Percentiles rank a stretch among this genome's conserved stretches.
These are phyloP conservation scores for Yamadazyma paraphyllophila DNA, from an alignment of 805 yeast genomes.

Conservation along the genomic window DNA sequence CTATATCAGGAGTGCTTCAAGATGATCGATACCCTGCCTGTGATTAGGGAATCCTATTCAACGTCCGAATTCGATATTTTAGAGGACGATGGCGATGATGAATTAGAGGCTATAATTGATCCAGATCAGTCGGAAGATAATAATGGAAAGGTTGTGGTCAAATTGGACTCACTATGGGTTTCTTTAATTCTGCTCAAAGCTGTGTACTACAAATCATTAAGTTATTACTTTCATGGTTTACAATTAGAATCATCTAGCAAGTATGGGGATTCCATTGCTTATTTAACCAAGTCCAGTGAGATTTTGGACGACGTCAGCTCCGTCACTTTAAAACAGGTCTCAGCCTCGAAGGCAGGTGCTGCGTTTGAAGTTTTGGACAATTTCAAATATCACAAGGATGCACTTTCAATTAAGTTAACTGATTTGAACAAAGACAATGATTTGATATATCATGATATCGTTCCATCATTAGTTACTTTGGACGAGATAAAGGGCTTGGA, in stretches of 20 bases:
- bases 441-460: conserved; percentile 74
- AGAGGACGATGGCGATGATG: conserved; percentile 29
- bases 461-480: conserved; percentile 62
- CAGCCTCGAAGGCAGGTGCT: conserved; percentile 20
- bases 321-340: conserved; percentile 22
- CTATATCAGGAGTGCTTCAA: conserved; percentile 51
- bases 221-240: conserved; percentile 59
- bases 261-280: conserved; percentile 76
- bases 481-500: conserved; percentile 68
- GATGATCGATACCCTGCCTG: conserved; percentile 10
- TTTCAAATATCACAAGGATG: conserved; percentile 41
- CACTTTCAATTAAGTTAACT: conserved; percentile 32
- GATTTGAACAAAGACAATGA: conserved; percentile 80
- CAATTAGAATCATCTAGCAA: conserved; percentile 54
- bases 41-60: conserved; percentile 8
- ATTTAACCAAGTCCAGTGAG: conserved; percentile 50
- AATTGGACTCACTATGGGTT: conserved; percentile 47
- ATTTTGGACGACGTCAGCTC: conserved; percentile 33
- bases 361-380: conserved; percentile 40
- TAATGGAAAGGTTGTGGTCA: conserved; percentile 21
- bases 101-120: conserved; percentile 16
- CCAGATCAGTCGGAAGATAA: conserved; percentile 21
- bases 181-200: conserved; percentile 51
- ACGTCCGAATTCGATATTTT: conserved; percentile 18
- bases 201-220: conserved; percentile 55